Base-by-base conservation (phyloP, 23 red algal genomes). In the Gracilariopsis chorda region DNA sequence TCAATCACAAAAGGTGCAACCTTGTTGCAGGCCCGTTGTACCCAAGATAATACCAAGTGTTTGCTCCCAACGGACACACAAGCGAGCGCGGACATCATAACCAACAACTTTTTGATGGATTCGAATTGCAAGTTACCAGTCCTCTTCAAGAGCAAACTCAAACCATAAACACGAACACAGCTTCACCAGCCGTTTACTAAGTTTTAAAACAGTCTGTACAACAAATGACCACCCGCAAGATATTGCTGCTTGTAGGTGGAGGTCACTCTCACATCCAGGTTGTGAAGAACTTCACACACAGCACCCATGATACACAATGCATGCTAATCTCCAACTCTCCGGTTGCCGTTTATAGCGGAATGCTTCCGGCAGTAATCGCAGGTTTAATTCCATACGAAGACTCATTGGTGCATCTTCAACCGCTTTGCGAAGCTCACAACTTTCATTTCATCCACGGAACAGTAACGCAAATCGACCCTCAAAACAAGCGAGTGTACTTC, bases 251-350 rank as follows among this genome's bases (percentile, higher is more conserved):
- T 21, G 81, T 92, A 24, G 94, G 94, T 23, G 83, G 90, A 16
- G 94, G 94, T 27, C 94, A 96, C 49, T 83, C 89, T 52, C 94
- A 96, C 60, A 76, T 96, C 34, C 94, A 96, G 65, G 86, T 92
- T 12, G 60, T 82, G 14, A 10, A 14, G 34, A 30, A 51, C 59
- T 43, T 73, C 4, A 51, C 35, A 7, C 27, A 21, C 24, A 17
- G 39, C 28, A 7, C 45, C 23, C 27, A 28, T 7, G 21, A 4
- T n/a, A 28, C 34, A 27, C 73, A 64, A 55, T 78, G 89, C 74
- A 48, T 97, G 25, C 71, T 95, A 36, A 51, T 95, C 40, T 95
- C 92, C 2, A 84, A 95, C 4, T 20, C 84, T 5, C 16, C 75
- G 1, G 30, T 40, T 19, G 77, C 82, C 35, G 86, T 87, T 21